These are phyloP conservation scores for Penicillium canescens DNA, from an alignment of 495 filamentous ascomycete genomes.

Conservation along the genomic window DNA sequence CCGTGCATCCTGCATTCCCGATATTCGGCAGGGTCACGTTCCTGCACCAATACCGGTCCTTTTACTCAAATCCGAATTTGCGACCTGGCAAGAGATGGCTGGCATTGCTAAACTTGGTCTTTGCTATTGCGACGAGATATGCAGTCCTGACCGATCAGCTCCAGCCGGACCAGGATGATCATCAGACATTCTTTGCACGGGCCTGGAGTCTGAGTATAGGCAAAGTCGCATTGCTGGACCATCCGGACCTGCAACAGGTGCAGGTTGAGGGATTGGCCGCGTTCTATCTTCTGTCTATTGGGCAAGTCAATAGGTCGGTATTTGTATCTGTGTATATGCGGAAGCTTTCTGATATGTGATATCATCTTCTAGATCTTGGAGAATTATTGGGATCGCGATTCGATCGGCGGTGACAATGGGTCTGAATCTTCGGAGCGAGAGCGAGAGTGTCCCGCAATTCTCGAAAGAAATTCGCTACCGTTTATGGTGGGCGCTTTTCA, in stretches of 20 bases:
- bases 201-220: constrained; percentile 57
- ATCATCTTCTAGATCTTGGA: constrained; percentile 53
- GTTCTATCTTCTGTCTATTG: constrained; percentile 60
- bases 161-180: constrained; percentile 40
- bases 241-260: constrained; percentile 58
- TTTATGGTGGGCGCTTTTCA: no score
- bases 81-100: constrained; percentile 53
- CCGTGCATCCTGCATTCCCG: constrained; percentile 59
- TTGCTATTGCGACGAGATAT: constrained; percentile 60
- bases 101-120: constrained; percentile 63
- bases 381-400: constrained; percentile 57
- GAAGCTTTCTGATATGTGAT: not conserved
- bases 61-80: constrained; percentile 33
- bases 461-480: constrained; percentile 48
- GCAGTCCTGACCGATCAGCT: constrained; percentile 39
- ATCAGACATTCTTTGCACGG: constrained; percentile 57
- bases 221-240: constrained; percentile 46
- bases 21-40: constrained; percentile 54
- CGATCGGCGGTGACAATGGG: constrained; percentile 60
- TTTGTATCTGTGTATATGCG: no score
- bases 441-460: constrained; percentile 39
- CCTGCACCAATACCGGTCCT: constrained; percentile 39
- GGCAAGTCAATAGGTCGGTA: constrained; percentile 59
- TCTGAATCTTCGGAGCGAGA: constrained; percentile 61
- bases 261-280: constrained; percentile 57